A percentile compares a stretch with the other conserved stretches of the same genome.
phyloP scores from a whole-genome alignment of 1,284 basidiomycete species.

The Microbotryum lychnidis-dioicae region DNA sequence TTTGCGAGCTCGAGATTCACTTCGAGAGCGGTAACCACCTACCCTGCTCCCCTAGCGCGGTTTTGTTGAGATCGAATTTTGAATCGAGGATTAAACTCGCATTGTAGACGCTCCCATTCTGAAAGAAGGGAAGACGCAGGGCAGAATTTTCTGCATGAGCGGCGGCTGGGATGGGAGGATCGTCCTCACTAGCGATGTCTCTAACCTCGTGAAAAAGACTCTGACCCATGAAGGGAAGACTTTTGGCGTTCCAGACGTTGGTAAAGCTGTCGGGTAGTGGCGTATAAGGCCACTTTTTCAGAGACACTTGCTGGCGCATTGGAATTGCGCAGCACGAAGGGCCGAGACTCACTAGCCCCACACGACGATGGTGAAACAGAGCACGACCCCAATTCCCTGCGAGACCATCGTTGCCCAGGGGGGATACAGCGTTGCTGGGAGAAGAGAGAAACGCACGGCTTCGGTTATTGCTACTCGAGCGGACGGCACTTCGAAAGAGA shows the following conservation, averaged over 20 bases:
- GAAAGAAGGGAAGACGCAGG: no score
- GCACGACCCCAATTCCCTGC: constrained; percentile 45
- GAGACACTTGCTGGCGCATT: background rate
- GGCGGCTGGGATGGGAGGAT: no score
- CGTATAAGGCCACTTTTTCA: no score
- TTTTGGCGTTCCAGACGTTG: no score
- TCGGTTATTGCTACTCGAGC: background rate
- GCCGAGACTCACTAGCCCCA: constrained; percentile 43
- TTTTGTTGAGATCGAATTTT: no score
- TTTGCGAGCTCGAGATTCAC: constrained; percentile 46
- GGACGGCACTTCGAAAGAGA: no score
- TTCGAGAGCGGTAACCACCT: constrained; percentile 52
- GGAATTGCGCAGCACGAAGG: background rate
- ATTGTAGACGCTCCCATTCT: no score
- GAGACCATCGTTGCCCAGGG: constrained; percentile 36
- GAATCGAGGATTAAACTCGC: constrained; percentile 24
- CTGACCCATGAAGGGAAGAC: no score
- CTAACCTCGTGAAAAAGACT: constrained; percentile 27
- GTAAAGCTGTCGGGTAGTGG: background rate
- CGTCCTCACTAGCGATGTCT: no score
- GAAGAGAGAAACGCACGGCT: constrained; percentile 48
- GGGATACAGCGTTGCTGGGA: constrained; percentile 41
- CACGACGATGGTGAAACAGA: constrained; percentile 43
- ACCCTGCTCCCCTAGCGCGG: constrained; percentile 27
- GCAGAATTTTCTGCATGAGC: no score